Percentiles rank a stretch among this genome's conserved stretches.
phyloP scores from a whole-genome alignment of 371 early-diverging fungal genomes.

The Mortierella sp. region DNA sequence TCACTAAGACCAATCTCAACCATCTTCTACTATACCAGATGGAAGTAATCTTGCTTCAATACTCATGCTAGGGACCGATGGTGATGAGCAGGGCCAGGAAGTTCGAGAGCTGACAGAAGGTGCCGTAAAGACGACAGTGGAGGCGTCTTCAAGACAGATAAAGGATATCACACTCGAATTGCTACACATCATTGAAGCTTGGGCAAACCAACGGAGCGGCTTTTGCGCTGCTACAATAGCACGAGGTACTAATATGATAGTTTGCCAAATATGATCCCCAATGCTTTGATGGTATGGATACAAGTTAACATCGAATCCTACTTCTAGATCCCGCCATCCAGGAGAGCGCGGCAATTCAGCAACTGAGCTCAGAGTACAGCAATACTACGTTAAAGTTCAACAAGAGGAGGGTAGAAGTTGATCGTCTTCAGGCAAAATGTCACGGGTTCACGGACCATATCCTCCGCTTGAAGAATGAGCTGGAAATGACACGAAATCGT shows the following conservation, averaged over 20 bases:
- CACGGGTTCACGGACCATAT: slow-evolving; percentile 32
- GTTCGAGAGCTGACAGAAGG: slow-evolving; percentile 24
- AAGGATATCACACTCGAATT: slow-evolving; percentile 32
- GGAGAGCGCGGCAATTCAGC: slow-evolving; percentile 17
- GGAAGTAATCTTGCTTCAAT: slow-evolving; percentile 17
- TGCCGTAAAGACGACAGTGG: slow-evolving; percentile 15
- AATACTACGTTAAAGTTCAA: slow-evolving; percentile 13
- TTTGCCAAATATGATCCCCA: too few species aligned
- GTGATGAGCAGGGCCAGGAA: slow-evolving; percentile 8
- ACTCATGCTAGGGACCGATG: slow-evolving; percentile 1
- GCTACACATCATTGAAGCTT: slow-evolving; percentile 18
- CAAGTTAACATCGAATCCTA: too few species aligned
- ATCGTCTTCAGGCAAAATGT: slow-evolving; percentile 36
- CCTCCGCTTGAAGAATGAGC: slow-evolving; percentile 27
- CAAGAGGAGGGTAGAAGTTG: slow-evolving; percentile 22
- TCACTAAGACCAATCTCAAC: not conserved
- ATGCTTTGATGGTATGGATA: too few species aligned
- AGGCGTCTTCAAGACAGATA: slow-evolving; percentile 4
- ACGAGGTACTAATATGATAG: slow-evolving; percentile 11
- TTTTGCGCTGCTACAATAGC: slow-evolving; percentile 14
- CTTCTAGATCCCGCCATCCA: slow-evolving; percentile 17
- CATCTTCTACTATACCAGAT: slow-evolving; percentile 2
- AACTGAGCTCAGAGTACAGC: slow-evolving; percentile 13
- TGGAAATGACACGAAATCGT: slow-evolving; percentile 36
- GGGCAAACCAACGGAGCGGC: slow-evolving; percentile 21